A percentile compares a stretch with the other conserved stretches of the same genome.
These are phyloP conservation scores for Sugiyamaella floridensis DNA, from an alignment of 805 yeast species.

Conservation along the genomic window DNA sequence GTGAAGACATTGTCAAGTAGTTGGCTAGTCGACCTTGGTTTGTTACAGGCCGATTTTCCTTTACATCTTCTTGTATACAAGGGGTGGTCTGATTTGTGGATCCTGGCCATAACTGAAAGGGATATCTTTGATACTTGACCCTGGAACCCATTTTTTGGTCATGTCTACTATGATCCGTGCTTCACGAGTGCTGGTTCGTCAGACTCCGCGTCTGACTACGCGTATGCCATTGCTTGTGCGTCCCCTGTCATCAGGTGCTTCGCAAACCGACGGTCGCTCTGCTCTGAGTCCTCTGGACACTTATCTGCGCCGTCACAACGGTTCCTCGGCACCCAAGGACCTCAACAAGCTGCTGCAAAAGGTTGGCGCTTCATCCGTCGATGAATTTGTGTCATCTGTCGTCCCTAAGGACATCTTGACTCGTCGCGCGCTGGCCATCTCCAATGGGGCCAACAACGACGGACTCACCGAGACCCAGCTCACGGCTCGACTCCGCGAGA, in stretches of 20 bases:
- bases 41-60: too few relatives aligned
- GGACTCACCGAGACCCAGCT: conserved; percentile 83
- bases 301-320: conserved; percentile 85
- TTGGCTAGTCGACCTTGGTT: too few relatives aligned
- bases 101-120: too few relatives aligned
- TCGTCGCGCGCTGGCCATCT: conserved; percentile 57
- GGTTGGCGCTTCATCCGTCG: conserved; percentile 61
- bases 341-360: conserved; percentile 57
- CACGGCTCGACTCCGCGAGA: conserved; percentile 54
- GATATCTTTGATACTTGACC: too few relatives aligned
- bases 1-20: too few relatives aligned
- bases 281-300: conserved; percentile 53
- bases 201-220: not conserved
- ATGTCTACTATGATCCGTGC: not conserved
- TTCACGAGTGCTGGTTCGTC: not conserved
- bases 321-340: conserved; percentile 58
- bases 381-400: conserved; percentile 61
- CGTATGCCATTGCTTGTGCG: not conserved
- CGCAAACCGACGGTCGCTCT: not conserved
- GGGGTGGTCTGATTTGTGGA: too few relatives aligned
- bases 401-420: conserved; percentile 72
- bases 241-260: not conserved
- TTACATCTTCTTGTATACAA: too few relatives aligned
- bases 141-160: too few relatives aligned
- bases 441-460: conserved; percentile 42